These are phyloP conservation scores for Plicaturopsis crispa DNA, from an alignment of 768 basidiomycete genomes.

Conservation along the genomic window DNA sequence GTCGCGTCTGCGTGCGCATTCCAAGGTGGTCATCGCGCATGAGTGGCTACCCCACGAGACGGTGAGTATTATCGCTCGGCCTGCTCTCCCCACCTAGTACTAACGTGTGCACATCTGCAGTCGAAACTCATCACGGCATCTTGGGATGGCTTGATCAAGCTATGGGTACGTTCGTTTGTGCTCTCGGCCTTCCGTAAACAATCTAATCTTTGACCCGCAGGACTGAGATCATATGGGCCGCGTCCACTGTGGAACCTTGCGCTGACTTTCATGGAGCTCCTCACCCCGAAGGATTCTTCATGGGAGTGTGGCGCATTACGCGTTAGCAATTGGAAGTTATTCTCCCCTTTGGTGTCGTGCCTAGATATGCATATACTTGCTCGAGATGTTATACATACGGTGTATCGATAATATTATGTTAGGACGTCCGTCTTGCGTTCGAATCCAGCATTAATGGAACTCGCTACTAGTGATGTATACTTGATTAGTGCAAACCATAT, in stretches of 20 bases:
- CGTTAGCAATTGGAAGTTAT: too few relatives aligned
- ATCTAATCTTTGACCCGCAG: conserved; percentile 16
- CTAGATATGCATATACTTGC: too few relatives aligned
- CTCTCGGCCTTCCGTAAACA: conserved; percentile 2
- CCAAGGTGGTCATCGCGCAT: conserved; percentile 95
- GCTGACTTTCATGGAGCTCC: not conserved
- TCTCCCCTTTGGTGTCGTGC: too few relatives aligned
- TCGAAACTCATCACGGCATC: conserved; percentile 95
- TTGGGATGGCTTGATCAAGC: conserved; percentile 97
- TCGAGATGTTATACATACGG: too few relatives aligned
- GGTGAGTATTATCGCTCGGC: conserved; percentile 41
- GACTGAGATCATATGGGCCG: conserved; percentile 22
- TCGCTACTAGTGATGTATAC: too few relatives aligned
- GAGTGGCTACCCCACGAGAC: conserved; percentile 98
- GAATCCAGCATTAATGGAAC: too few relatives aligned
- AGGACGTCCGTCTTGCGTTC: too few relatives aligned
- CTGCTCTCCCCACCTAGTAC: not conserved
- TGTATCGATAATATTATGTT: too few relatives aligned
- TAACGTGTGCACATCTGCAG: conserved; percentile 31
- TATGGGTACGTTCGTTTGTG: conserved; percentile 65
- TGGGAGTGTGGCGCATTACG: too few relatives aligned
- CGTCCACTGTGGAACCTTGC: too few relatives aligned
- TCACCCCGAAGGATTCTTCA: too few relatives aligned
- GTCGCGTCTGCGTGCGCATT: conserved; percentile 81
- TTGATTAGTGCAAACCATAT: too few relatives aligned